These are phyloP conservation scores for Cyberlindnera lachancei DNA, from an alignment of 805 yeast species.

Conservation along the genomic window DNA sequence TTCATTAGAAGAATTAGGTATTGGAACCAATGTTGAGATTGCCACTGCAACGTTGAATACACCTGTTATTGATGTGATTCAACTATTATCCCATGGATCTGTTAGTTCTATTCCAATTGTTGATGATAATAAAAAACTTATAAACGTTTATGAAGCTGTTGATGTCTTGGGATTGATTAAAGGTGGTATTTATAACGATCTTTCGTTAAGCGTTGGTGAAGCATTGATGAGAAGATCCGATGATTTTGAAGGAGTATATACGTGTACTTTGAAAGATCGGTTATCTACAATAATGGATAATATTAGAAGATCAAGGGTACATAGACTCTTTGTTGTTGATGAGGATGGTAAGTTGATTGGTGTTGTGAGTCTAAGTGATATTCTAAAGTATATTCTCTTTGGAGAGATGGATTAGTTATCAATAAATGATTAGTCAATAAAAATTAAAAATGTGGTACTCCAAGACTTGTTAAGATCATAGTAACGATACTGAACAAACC, in stretches of 20 bases:
- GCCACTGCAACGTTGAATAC: constrained; percentile 82
- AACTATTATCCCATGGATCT: constrained; percentile 65
- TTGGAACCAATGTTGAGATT: constrained; percentile 51
- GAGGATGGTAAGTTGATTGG: constrained; percentile 71
- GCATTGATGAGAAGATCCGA: constrained; percentile 90
- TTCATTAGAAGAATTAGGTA: constrained; percentile 62
- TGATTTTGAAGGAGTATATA: constrained; percentile 96
- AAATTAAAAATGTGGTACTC: constrained; percentile 44
- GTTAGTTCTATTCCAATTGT: constrained; percentile 92
- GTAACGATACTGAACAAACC: constrained; percentile 81
- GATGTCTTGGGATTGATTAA: constrained; percentile 89
- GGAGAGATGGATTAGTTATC: constrained; percentile 34
- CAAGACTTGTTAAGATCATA: constrained; percentile 66
- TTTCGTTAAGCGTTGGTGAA: constrained; percentile 89
- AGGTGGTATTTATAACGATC: constrained; percentile 89
- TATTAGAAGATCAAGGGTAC: constrained; percentile 83
- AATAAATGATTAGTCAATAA: not conserved
- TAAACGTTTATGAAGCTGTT: constrained; percentile 92
- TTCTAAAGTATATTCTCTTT: constrained; percentile 70
- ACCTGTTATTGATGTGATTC: constrained; percentile 91
- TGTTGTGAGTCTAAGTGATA: constrained; percentile 87
- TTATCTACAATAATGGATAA: constrained; percentile 88
- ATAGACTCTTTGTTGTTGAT: constrained; percentile 88
- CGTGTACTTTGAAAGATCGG: constrained; percentile 84
- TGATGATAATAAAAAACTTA: constrained; percentile 59